A percentile compares a stretch with the other conserved stretches of the same genome.
phyloP scores from a whole-genome alignment of 2,329 filamentous ascomycete genomes.

The Fusarium irregulare region DNA sequence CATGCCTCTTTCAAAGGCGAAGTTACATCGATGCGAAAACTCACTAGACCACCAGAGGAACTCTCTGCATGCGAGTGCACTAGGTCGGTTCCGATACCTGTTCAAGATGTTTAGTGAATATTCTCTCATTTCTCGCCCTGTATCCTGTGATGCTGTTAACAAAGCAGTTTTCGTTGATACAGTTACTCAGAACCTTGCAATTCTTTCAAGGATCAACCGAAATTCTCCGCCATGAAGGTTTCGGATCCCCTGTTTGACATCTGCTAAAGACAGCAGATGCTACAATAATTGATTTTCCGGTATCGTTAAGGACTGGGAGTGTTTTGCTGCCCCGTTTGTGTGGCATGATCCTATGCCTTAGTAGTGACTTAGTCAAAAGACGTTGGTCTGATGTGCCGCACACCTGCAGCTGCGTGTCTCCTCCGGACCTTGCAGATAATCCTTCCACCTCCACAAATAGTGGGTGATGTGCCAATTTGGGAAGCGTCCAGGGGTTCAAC shows the following conservation, averaged over 20 bases:
- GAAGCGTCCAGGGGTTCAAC: constrained; percentile 15
- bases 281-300: background rate
- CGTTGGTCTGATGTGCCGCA: constrained; percentile 20
- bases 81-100: constrained; percentile 25
- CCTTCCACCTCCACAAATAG: constrained; percentile 14
- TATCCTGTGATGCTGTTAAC: background rate
- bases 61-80: constrained; percentile 10
- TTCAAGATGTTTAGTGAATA: constrained; percentile 20
- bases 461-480: constrained; percentile 21
- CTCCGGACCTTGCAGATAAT: constrained; percentile 15
- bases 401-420: constrained; percentile 12
- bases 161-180: background rate
- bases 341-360: constrained; percentile 28
- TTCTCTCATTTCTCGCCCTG: background rate
- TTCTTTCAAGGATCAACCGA: background rate
- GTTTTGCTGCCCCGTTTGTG: background rate
- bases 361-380: background rate
- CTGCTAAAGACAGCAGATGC: constrained; percentile 6
- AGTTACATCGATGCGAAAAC: background rate
- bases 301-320: constrained; percentile 6
- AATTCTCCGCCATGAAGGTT: constrained; percentile 1
- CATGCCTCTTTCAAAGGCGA: background rate
- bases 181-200: constrained; percentile 3
- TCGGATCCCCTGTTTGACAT: background rate
- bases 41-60: constrained; percentile 12